phyloP scores from a whole-genome alignment of 2,329 filamentous ascomycete genomes.

The Laburnicola sp. region DNA sequence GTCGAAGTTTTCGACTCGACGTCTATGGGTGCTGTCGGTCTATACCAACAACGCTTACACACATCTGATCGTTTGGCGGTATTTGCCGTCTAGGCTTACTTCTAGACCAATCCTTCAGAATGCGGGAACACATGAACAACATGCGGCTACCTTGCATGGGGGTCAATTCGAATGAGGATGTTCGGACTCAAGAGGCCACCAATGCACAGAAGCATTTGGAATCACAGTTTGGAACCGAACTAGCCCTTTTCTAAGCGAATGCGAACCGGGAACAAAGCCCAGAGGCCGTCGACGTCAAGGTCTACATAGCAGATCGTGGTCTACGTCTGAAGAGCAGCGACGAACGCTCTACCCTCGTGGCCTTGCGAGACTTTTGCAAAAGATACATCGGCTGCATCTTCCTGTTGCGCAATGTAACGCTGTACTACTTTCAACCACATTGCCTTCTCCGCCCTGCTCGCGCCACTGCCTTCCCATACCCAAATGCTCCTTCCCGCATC shows the following conservation, averaged over 20 bases:
- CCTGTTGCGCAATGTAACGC: conserved; percentile 55
- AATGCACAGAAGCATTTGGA: no score
- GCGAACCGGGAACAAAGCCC: not conserved
- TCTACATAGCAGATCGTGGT: no score
- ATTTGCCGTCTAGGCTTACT: no score
- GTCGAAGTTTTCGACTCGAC: no score
- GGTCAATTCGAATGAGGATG: no score
- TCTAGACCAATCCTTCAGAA: no score
- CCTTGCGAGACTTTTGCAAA: conserved; percentile 63
- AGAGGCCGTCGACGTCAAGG: not conserved
- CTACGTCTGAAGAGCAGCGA: conserved; percentile 48
- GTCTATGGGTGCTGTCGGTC: no score
- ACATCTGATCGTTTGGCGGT: no score
- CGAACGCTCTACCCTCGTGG: conserved; percentile 58
- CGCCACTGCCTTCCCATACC: conserved; percentile 66
- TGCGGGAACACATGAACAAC: no score
- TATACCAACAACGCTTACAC: no score
- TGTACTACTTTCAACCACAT: conserved; percentile 65
- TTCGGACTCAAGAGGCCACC: no score
- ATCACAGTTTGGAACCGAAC: not conserved
- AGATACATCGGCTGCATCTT: conserved; percentile 48
- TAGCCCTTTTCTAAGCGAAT: not conserved
- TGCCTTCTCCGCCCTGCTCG: conserved; percentile 62
- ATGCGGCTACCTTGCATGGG: no score
- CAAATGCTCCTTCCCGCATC: conserved; percentile 62